Evolutionary conservation across 371 early-diverging fungal species (phyloP).

Genomic region (Phascolomyces articulosus): DNA sequence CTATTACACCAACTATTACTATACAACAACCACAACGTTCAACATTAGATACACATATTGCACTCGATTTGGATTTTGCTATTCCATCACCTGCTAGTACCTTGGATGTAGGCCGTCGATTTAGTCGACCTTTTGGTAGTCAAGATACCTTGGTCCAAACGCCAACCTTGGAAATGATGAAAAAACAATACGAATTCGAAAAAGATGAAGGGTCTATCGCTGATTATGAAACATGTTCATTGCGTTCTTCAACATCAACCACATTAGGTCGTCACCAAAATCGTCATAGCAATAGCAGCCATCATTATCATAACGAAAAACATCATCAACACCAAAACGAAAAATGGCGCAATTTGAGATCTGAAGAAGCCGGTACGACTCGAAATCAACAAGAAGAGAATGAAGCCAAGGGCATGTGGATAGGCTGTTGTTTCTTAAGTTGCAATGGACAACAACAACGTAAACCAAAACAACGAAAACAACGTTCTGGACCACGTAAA

Average conservation of each 20-base stretch:
- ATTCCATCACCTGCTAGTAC: conserved; percentile 13
- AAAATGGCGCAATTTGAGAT: conserved; percentile 1
- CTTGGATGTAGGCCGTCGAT: conserved; percentile 9
- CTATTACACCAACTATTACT: background rate
- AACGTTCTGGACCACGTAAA: conserved; percentile 6
- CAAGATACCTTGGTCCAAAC: conserved; percentile 46
- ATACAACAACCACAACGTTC: background rate
- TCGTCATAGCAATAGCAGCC: background rate
- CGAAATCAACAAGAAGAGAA: background rate
- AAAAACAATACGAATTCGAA: background rate
- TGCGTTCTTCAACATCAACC: background rate
- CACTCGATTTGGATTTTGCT: conserved; percentile 18
- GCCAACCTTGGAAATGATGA: background rate
- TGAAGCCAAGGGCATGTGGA: conserved; percentile 31
- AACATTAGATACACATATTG: conserved; percentile 8
- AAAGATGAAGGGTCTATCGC: background rate
- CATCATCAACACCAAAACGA: background rate
- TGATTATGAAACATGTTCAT: conserved; percentile 1
- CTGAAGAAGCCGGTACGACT: conserved; percentile 8
- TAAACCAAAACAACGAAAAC: conserved; percentile 9
- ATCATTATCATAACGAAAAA: background rate
- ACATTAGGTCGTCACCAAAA: background rate
- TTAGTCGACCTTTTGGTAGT: conserved; percentile 41
- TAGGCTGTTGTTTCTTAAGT: conserved; percentile 45
- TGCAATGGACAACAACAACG: conserved; percentile 25